phyloP scores from a whole-genome alignment of 2,329 filamentous ascomycete genomes.

The Ophiostoma australiae region DNA sequence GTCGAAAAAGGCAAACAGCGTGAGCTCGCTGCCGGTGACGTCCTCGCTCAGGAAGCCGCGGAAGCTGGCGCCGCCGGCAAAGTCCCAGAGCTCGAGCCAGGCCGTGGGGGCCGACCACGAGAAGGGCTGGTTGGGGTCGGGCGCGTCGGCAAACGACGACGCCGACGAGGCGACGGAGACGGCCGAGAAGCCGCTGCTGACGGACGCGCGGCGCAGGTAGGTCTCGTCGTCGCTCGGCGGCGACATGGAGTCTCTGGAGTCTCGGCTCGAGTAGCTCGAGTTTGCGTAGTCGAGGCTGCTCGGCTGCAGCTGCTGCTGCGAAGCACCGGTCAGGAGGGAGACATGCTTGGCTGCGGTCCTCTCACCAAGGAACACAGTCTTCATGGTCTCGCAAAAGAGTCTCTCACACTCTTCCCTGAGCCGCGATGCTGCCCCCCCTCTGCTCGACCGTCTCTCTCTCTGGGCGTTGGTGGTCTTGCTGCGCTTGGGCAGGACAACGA shows the following conservation, averaged over 20 bases:
- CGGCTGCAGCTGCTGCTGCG: conserved; percentile 28
- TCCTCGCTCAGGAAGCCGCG: conserved; percentile 75
- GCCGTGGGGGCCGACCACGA: conserved; percentile 37
- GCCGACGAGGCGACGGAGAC: not conserved
- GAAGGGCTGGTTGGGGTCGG: conserved; percentile 35
- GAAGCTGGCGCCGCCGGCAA: conserved; percentile 76
- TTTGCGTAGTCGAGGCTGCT: not conserved
- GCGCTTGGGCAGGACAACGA: conserved; percentile 57
- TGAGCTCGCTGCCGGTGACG: conserved; percentile 48
- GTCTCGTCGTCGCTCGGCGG: conserved; percentile 32
- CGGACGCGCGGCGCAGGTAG: conserved; percentile 32
- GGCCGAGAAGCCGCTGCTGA: not conserved
- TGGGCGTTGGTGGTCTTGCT: conserved; percentile 41
- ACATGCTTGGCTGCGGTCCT: conserved; percentile 68
- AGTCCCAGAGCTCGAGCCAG: conserved; percentile 81
- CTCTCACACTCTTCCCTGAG: conserved; percentile 99
- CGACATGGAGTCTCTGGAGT: not conserved
- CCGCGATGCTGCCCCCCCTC: conserved; percentile 90
- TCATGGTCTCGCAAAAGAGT: conserved; percentile 97
- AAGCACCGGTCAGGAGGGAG: conserved; percentile 83
- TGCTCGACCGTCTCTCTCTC: conserved; percentile 39
- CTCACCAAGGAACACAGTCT: conserved; percentile 93
- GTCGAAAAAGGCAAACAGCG: conserved; percentile 74
- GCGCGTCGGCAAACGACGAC: not conserved
- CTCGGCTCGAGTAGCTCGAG: not conserved